Percentiles rank a stretch among this genome's conserved stretches.
Conservation (phyloP, 345 rosid species). For the Rhodamnia argentea region DNA sequence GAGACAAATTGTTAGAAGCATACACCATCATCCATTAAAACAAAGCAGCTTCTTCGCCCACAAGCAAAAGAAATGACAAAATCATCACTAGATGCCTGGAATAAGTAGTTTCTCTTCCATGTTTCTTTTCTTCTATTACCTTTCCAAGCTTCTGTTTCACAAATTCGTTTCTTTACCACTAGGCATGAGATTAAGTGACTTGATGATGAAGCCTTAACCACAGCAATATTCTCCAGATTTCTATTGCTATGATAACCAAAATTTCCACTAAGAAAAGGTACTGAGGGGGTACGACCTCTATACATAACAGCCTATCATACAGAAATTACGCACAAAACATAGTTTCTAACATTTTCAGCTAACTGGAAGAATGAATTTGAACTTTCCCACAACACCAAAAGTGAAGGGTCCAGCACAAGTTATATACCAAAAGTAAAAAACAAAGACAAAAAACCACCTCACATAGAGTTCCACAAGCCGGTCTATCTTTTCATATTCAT, state of each 20-base stretch:
- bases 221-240: background rate
- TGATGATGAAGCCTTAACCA: background rate
- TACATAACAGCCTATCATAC: background rate
- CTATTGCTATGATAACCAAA: background rate
- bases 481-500: constrained; percentile 94
- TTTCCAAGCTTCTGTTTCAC: background rate
- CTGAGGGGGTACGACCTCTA: background rate
- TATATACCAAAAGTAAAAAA: background rate
- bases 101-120: background rate
- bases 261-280: background rate
- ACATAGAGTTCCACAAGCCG: constrained; percentile 87
- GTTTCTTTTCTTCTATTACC: background rate
- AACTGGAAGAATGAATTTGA: background rate
- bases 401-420: background rate
- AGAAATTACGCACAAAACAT: background rate
- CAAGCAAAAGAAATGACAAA: background rate
- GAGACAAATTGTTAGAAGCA: background rate
- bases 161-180: background rate
- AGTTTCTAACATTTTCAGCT: background rate
- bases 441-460: constrained; percentile 29
- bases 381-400: background rate
- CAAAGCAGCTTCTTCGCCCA: background rate
- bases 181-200: background rate
- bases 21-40: background rate
- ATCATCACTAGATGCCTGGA: background rate